A percentile compares a stretch with the other conserved stretches of the same genome.
These are phyloP conservation scores for Hemisphaericaspora xylanilytica DNA, from an alignment of 1,139 yeast genomes.

Conservation along the genomic window DNA sequence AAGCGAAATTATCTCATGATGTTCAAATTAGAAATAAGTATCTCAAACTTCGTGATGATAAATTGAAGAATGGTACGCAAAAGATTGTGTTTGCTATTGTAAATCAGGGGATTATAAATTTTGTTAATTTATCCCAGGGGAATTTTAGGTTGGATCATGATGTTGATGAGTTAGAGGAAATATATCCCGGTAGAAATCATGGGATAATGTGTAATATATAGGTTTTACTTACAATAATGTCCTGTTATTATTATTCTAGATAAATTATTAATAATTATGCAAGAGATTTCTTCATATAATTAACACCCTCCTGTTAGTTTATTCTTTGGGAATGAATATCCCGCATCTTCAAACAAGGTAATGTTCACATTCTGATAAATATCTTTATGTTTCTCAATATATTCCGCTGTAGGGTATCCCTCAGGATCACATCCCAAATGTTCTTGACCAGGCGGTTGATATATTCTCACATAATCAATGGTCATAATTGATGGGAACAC, in stretches of 20 bases:
- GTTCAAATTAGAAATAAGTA: constrained; percentile 27
- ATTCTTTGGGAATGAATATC: constrained; percentile 60
- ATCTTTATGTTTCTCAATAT: constrained; percentile 59
- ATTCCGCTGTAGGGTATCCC: constrained; percentile 69
- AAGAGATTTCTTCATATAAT: too few species aligned
- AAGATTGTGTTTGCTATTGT: constrained; percentile 61
- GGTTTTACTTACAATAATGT: too few species aligned
- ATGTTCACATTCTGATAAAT: constrained; percentile 65
- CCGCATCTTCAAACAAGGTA: constrained; percentile 67
- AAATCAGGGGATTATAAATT: constrained; percentile 71
- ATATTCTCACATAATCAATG: constrained; percentile 74
- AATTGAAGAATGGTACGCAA: constrained; percentile 46
- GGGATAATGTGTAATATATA: constrained; percentile 14
- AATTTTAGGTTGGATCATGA: constrained; percentile 48
- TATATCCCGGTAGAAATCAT: constrained; percentile 12
- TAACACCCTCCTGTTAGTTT: constrained; percentile 20
- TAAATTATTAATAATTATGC: too few species aligned
- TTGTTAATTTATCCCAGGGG: constrained; percentile 57
- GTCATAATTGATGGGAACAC: constrained; percentile 66
- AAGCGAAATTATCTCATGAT: constrained; percentile 24
- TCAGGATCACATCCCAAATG: constrained; percentile 72
- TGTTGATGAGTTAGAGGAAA: constrained; percentile 11
- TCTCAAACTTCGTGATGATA: constrained; percentile 25
- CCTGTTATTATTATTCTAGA: too few species aligned
- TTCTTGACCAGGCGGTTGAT: constrained; percentile 58